Evolutionary conservation across 2,329 filamentous ascomycete genomes (phyloP), one percentile per base, ranked within the genome.

Genomic region (Aureobasidium lini): DNA sequence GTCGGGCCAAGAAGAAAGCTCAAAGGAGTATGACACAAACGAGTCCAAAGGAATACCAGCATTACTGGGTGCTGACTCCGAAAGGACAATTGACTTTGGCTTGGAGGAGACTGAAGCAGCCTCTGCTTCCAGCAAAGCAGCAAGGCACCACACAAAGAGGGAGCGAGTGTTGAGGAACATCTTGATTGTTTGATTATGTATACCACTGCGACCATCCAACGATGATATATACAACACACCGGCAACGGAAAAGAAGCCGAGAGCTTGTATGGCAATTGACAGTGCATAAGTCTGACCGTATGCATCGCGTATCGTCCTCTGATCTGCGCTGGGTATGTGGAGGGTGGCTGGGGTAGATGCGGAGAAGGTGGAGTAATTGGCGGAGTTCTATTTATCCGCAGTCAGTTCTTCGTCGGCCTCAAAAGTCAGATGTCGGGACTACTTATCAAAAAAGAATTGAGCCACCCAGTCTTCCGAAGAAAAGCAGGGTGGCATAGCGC

Each of bases 21-120:
- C 79, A 63, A 81, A 79, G 1, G 76, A 80, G 67, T 74, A 80
- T 18, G 78, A 78, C 11, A 83, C 73, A 62, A 81, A 83, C 11
- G 74, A 72, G 47, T 77, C 71, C 34, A 71, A 65, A 11, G 72
- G 68, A 9, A 69, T 60, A 23, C 68, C 71, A 46, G 67, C 68
- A 32, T 29, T 18, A 7, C 44, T 18, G 34, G 44, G 15, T 29
- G 53, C n/a, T 3, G 6, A 31, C 10, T 57, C 32, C 4, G 42
- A 28, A 16, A 57, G 6, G 11, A n/a, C 15, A 10, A 57, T 47
- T 1, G 53, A 15, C 13, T 47, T 47, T 32, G 18, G 15, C 15
- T 23, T 46, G 23, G 42, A 29, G 10, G 18, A 32, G 9, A 57
- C 7, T 2, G 11, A 28, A 18, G 42, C 42, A 29, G 39, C 42